A percentile compares a stretch with the other conserved stretches of the same genome.
Evolutionary conservation across 768 basidiomycete genomes (phyloP).

Genomic region (Lenzites betulinus): DNA sequence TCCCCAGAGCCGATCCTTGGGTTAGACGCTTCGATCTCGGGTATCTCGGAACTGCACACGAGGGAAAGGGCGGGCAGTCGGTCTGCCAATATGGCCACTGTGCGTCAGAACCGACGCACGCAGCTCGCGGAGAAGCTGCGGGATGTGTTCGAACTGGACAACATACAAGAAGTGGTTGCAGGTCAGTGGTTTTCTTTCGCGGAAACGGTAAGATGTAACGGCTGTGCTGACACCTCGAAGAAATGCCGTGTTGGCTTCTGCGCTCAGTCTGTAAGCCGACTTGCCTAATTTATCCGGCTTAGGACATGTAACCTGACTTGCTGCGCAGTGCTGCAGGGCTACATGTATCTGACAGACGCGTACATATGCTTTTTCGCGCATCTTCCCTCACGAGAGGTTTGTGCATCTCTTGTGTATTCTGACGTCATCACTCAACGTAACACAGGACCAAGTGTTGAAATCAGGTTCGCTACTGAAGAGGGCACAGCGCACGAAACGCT

Average conservation of each 20-base stretch:
- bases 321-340: conserved; percentile 84
- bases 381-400: conserved; percentile 86
- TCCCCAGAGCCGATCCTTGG: conserved; percentile 23
- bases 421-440: not conserved
- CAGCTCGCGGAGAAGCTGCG: conserved; percentile 85
- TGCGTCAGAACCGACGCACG: conserved; percentile 64
- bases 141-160: conserved; percentile 83
- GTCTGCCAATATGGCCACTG: conserved; percentile 68
- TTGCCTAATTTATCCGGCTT: not conserved
- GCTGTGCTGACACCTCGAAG: conserved; percentile 38
- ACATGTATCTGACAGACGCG: conserved; percentile 93
- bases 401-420: conserved; percentile 12
- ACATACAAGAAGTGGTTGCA: conserved; percentile 82
- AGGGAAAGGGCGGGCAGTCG: conserved; percentile 15
- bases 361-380: conserved; percentile 97
- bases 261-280: conserved; percentile 80
- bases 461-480: conserved; percentile 90
- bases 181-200: conserved; percentile 49
- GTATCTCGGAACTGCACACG: conserved; percentile 12
- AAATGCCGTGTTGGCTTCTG: conserved; percentile 94
- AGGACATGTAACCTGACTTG: conserved; percentile 11
- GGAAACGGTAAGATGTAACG: not conserved
- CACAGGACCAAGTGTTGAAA: conserved; percentile 88
- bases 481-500: conserved; percentile 85
- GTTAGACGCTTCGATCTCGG: conserved; percentile 13